These are phyloP conservation scores for Cucurbita pepo DNA, from an alignment of 306 rosid genomes.

Conservation along the genomic window DNA sequence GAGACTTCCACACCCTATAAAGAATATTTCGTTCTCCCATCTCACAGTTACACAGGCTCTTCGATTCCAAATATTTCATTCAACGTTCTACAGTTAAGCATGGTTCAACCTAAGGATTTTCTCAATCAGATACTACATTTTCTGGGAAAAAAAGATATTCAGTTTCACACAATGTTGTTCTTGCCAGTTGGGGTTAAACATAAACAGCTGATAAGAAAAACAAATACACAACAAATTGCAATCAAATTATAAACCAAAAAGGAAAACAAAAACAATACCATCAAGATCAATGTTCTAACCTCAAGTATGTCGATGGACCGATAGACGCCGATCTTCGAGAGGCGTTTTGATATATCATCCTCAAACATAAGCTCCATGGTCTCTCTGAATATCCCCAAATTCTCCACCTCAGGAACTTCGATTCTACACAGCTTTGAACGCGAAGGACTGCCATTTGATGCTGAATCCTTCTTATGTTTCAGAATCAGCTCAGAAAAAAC, in stretches of 20 bases:
- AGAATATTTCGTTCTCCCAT: too few species aligned
- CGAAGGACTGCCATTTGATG: slow-evolving; percentile 10
- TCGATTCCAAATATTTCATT: too few species aligned
- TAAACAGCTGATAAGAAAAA: background rate
- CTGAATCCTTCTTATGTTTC: slow-evolving; percentile 24
- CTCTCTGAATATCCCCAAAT: slow-evolving; percentile 51
- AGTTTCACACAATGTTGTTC: background rate
- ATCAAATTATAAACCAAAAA: background rate
- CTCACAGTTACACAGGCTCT: too few species aligned
- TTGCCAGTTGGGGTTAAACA: background rate
- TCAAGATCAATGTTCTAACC: slow-evolving; percentile 20
- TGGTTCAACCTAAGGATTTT: background rate
- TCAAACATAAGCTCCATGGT: slow-evolving; percentile 86
- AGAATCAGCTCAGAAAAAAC: slow-evolving; percentile 49
- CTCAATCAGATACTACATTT: background rate
- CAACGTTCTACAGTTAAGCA: background rate
- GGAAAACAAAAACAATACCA: background rate
- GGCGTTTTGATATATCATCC: slow-evolving; percentile 39
- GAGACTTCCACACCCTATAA: too few species aligned
- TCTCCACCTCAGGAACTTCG: slow-evolving; percentile 74
- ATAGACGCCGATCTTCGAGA: slow-evolving; percentile 47
- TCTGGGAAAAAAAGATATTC: background rate
- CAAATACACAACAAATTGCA: background rate
- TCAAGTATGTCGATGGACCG: slow-evolving; percentile 71
- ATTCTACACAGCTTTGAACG: slow-evolving; percentile 57